Percentiles rank a stretch among this genome's conserved stretches.
Evolutionary conservation across 108 stramenopile species (phyloP).

Genomic region (Stephanodiscus minutulus): DNA sequence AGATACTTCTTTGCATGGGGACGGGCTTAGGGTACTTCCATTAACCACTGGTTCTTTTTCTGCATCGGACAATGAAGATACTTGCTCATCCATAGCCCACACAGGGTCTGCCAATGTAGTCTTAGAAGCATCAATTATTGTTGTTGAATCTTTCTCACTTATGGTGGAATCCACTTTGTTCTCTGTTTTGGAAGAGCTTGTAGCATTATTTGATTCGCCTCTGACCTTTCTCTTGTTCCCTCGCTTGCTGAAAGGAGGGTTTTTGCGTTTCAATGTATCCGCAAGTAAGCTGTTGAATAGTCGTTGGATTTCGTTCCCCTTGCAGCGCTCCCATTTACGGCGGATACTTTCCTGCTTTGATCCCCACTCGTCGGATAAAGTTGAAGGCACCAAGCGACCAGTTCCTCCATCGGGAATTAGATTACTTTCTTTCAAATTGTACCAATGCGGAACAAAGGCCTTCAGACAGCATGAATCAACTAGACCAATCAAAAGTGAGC

Average conservation of each 20-base stretch:
- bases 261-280: background rate
- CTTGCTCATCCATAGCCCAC: background rate
- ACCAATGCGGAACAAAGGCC: slow-evolving; percentile 66
- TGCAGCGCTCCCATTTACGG: slow-evolving; percentile 44
- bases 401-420: slow-evolving; percentile 26
- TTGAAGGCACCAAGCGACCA: slow-evolving; percentile 10
- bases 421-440: slow-evolving; percentile 38
- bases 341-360: slow-evolving; percentile 15
- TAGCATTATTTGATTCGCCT: background rate
- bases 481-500: slow-evolving; percentile 54
- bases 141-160: background rate
- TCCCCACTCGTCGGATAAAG: slow-evolving; percentile 18
- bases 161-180: background rate
- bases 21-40: background rate
- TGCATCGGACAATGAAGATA: background rate
- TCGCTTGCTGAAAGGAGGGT: background rate
- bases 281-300: slow-evolving; percentile 5
- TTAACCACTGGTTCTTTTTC: background rate
- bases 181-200: background rate
- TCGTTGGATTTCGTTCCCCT: slow-evolving; percentile 5
- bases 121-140: background rate
- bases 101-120: background rate
- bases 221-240: slow-evolving; percentile 6
- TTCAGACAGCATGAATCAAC: slow-evolving; percentile 59
- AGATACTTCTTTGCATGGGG: background rate